Conservation (phyloP, 2,329 filamentous ascomycete species). For the Didymella lethalis region DNA sequence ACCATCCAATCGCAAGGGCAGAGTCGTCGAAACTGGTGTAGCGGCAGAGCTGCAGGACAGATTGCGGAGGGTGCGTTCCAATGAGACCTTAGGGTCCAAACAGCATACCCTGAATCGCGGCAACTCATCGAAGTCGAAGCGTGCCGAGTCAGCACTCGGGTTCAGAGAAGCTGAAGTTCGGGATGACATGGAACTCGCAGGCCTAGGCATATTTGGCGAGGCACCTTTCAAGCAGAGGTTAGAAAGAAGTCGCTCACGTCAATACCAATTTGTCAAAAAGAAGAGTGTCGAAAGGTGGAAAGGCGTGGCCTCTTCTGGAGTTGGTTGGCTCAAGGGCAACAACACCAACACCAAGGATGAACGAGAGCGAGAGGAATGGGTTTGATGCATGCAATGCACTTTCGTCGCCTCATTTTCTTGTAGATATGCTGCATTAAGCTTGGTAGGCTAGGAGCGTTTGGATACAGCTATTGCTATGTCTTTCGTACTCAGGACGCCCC, state of each 20-base stretch:
- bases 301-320: conserved; percentile 43
- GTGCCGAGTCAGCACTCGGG: conserved; percentile 39
- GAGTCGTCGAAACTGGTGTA: conserved; percentile 42
- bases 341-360: conserved; percentile 37
- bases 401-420: not conserved
- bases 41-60: conserved; percentile 41
- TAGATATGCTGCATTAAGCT: not conserved
- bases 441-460: not conserved
- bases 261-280: conserved; percentile 46
- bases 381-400: conserved; percentile 23
- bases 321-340: conserved; percentile 48
- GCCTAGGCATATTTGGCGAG: conserved; percentile 34
- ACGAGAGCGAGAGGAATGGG: conserved; percentile 38
- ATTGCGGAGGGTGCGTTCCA: conserved; percentile 43
- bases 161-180: conserved; percentile 50
- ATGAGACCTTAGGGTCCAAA: conserved; percentile 41
- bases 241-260: conserved; percentile 43
- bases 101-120: conserved; percentile 28
- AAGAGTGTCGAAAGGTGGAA: conserved; percentile 47
- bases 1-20: conserved; percentile 46
- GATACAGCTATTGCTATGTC: not conserved
- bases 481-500: not conserved
- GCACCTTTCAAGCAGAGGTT: conserved; percentile 43
- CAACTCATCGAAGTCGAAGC: conserved; percentile 34
- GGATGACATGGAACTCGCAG: conserved; percentile 48